These are phyloP conservation scores for Cercospora berteroae DNA, from an alignment of 2,329 filamentous ascomycete species.

Conservation along the genomic window DNA sequence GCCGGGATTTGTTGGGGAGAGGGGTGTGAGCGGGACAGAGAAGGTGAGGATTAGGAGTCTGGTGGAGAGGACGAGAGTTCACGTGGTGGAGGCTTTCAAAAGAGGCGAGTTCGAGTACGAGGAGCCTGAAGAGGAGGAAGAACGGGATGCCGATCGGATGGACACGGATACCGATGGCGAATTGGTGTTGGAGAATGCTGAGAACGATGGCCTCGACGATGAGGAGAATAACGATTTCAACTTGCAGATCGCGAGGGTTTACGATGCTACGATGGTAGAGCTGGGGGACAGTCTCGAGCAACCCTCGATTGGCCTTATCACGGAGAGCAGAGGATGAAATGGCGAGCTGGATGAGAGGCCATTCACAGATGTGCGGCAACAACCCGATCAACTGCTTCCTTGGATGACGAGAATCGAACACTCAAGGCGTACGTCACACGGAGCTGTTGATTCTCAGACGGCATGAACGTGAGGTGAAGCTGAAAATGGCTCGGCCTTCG, in stretches of 20 bases:
- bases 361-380: background rate
- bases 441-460: background rate
- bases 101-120: constrained; percentile 49
- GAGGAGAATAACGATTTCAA: constrained; percentile 48
- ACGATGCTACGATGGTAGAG: constrained; percentile 74
- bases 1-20: constrained; percentile 66
- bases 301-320: constrained; percentile 48
- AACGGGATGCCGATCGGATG: constrained; percentile 36
- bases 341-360: background rate
- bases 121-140: constrained; percentile 37
- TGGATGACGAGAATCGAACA: background rate
- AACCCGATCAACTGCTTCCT: background rate
- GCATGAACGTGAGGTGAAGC: background rate
- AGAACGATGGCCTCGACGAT: constrained; percentile 21
- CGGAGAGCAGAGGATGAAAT: constrained; percentile 37
- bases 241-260: constrained; percentile 72
- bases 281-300: constrained; percentile 65
- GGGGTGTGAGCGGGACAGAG: constrained; percentile 72
- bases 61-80: constrained; percentile 70
- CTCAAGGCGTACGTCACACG: background rate
- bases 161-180: constrained; percentile 41
- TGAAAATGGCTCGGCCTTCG: background rate
- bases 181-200: constrained; percentile 34
- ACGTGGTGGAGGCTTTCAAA: constrained; percentile 67
- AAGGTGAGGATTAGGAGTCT: constrained; percentile 84